Percentiles rank a stretch among this genome's conserved stretches.
phyloP scores from a whole-genome alignment of 441 rosid species.

The Erysimum pusillum region DNA sequence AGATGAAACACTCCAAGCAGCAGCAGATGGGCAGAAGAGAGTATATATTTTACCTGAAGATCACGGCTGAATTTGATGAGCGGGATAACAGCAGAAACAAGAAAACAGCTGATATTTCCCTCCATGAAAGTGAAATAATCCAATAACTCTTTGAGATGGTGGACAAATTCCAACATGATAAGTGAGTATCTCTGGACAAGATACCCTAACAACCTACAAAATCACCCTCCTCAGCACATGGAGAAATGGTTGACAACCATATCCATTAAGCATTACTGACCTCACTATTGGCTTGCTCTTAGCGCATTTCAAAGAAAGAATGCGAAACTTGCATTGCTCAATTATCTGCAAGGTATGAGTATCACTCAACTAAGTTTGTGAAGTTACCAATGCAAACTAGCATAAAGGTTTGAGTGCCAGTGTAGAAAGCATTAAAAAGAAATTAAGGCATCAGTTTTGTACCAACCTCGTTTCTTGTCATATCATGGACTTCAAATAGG shows the following conservation, averaged over 20 bases:
- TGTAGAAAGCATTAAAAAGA: constrained; percentile 12
- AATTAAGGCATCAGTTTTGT: constrained; percentile 2
- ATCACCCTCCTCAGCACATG: constrained; percentile 37
- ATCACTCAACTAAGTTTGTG: constrained; percentile 23
- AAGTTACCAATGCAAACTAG: constrained; percentile 19
- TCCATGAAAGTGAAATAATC: constrained; percentile 84
- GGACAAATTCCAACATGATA: constrained; percentile 67
- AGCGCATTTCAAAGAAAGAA: constrained; percentile 77
- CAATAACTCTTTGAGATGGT: constrained; percentile 79
- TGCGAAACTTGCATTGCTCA: constrained; percentile 79
- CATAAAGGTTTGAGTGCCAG: not conserved
- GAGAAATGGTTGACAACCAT: constrained; percentile 12
- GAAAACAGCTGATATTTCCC: constrained; percentile 65
- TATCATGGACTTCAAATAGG: constrained; percentile 81
- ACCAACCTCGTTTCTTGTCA: constrained; percentile 92
- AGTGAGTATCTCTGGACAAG: constrained; percentile 65
- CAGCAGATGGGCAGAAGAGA: constrained; percentile 18
- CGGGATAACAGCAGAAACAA: constrained; percentile 70
- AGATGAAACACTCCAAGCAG: constrained; percentile 21
- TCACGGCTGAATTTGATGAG: constrained; percentile 69
- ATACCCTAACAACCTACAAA: constrained; percentile 65
- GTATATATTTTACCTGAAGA: constrained; percentile 62
- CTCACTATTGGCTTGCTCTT: constrained; percentile 66
- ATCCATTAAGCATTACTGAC: constrained; percentile 46
- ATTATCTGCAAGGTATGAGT: constrained; percentile 64